Base-by-base conservation (phyloP, 164 flowering plant species). In the Aristolochia californica region DNA sequence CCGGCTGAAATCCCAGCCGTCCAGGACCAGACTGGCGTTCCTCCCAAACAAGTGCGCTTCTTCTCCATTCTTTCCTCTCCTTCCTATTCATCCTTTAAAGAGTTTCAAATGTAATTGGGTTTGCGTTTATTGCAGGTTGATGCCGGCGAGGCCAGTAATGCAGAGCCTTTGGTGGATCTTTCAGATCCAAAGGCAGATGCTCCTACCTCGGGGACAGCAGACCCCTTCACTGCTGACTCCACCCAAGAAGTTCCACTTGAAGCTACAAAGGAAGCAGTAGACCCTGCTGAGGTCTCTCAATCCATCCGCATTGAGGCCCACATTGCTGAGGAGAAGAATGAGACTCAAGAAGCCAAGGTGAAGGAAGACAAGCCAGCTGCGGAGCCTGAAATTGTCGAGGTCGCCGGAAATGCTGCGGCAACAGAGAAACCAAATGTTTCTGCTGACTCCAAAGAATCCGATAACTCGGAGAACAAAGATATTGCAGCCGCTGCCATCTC, bases 101-200 rank as follows among this genome's bases (percentile, higher is more conserved):
- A n/a, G n/a, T 15, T 23, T n/a, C 48, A n/a, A 44, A 43, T 48
- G 12, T 12, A 13, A 10, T 10, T n/a, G 8, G 5, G 23, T 16
- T 4, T 24, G n/a, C n/a, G 13, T n/a, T 58, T 8, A 25, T 58
- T 72, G 68, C 70, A 78, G 81, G 76, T 75, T 56, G 66, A 45
- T 52, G 61, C 66, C 10, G 74, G 58, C 45, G 71, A 74, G 57
- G 55, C 5, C 53, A 65, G 68, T 50, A 63, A 16, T 22, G 48
- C 10, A 57, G 79, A 65, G 59, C 70, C 78, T 5, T 55, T 75
- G 68, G 76, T 78, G 43, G 81, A 75, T 65, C 71, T 66, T 28
- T 68, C 75, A 3, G 77, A 78, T 53, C 64, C 81, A 43, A 65
- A 68, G 54, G 48, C 56, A 2, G 57, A 64, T 53, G 58, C 57